phyloP scores from a whole-genome alignment of 192 early-diverging fungal species.

The Entomortierella beljakovae region DNA sequence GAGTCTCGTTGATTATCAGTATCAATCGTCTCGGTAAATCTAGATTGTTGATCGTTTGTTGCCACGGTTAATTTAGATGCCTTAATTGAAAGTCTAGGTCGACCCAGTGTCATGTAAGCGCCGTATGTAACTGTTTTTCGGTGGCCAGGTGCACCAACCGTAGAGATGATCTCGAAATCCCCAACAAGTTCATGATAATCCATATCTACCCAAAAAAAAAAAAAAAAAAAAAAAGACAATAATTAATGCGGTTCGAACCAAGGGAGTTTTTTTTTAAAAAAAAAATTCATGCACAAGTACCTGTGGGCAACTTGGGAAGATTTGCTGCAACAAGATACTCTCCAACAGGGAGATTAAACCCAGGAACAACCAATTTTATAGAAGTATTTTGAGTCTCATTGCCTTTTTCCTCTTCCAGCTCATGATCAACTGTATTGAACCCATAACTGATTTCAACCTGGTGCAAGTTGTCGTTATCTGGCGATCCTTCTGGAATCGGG shows the following conservation, averaged over 20 bases:
- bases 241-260: not conserved
- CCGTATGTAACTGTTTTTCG: constrained; percentile 43
- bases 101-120: constrained; percentile 39
- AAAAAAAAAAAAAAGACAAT: not conserved
- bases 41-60: too few species aligned
- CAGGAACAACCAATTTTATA: constrained; percentile 39
- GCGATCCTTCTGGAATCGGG: constrained; percentile 25
- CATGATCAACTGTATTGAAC: constrained; percentile 31
- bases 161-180: constrained; percentile 40
- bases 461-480: constrained; percentile 19
- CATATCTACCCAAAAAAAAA: constrained; percentile 12
- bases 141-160: constrained; percentile 10
- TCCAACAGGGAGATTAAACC: constrained; percentile 41
- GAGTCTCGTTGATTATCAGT: not conserved
- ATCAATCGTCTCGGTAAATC: not conserved
- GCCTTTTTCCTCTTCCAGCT: constrained; percentile 8
- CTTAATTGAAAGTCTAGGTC: constrained; percentile 27
- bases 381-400: not conserved
- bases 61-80: not conserved
- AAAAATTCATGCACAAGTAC: not conserved
- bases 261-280: not conserved
- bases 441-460: constrained; percentile 49
- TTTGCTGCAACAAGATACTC: constrained; percentile 44
- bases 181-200: constrained; percentile 36
- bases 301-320: constrained; percentile 23